Evolutionary conservation across 176 grass and related monocot genomes (phyloP).

Genomic region (Hyparrhenia diplandra): DNA sequence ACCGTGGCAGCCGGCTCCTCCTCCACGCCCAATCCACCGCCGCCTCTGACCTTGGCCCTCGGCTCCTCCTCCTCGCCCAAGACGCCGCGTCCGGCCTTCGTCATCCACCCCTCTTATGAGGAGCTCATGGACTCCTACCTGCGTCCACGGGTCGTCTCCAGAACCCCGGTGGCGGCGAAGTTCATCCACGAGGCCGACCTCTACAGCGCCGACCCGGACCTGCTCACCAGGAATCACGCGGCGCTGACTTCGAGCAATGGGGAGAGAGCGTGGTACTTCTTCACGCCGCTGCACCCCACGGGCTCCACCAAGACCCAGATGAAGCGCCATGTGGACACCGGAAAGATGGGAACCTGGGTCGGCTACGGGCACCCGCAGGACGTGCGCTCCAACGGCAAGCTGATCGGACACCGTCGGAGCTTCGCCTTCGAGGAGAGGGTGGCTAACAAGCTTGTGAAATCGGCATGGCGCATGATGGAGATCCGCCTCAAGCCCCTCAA

Average conservation of each 20-base stretch:
- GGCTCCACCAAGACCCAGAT: not conserved
- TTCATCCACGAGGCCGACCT: conserved; percentile 28
- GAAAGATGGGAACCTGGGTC: not conserved
- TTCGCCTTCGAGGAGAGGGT: conserved; percentile 11
- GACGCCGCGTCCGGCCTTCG: not conserved
- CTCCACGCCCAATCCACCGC: too few relatives aligned
- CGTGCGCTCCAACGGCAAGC: too few relatives aligned
- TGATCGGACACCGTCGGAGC: not conserved
- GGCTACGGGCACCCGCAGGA: not conserved
- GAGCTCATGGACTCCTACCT: conserved; percentile 24
- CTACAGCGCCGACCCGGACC: conserved; percentile 9
- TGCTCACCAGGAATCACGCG: not conserved
- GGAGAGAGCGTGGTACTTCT: conserved; percentile 25
- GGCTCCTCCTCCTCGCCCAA: not conserved
- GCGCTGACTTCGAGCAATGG: not conserved
- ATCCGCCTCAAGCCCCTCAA: not conserved
- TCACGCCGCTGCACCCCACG: not conserved
- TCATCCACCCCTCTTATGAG: not conserved
- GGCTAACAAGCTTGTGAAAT: not conserved
- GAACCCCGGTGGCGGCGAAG: not conserved
- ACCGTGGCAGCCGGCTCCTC: not conserved
- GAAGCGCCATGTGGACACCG: not conserved
- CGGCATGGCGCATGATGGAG: conserved; percentile 32
- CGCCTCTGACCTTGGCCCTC: too few relatives aligned
- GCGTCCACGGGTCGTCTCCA: not conserved